Percentiles rank a stretch among this genome's conserved stretches.
Evolutionary conservation across 1,284 basidiomycete genomes (phyloP).

Genomic region (Cerrena zonata): DNA sequence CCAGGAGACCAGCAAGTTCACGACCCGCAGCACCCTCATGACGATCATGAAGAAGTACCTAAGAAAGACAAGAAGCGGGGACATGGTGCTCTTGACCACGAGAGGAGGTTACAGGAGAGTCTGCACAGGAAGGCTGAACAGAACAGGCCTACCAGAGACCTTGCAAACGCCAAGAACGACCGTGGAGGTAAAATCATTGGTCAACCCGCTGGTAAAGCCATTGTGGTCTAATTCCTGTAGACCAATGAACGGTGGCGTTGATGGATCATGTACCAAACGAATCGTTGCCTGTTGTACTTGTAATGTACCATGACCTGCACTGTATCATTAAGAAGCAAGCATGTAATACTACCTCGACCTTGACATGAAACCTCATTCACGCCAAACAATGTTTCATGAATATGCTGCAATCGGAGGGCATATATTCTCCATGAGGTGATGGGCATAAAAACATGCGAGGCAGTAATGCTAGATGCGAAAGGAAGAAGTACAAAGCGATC

Average conservation of each 20-base stretch:
- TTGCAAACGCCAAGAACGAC: conserved; percentile 31
- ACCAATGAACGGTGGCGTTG: background rate
- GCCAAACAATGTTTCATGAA: no score
- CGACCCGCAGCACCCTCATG: conserved; percentile 42
- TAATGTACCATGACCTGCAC: background rate
- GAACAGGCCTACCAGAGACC: conserved; percentile 48
- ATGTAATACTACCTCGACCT: background rate
- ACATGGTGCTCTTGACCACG: conserved; percentile 39
- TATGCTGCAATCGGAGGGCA: background rate
- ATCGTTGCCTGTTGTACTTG: background rate
- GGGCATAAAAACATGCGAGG: conserved; percentile 5
- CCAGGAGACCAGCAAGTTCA: conserved; percentile 37
- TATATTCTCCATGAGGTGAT: background rate
- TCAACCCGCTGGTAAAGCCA: conserved; percentile 49
- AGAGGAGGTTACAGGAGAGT: conserved; percentile 45
- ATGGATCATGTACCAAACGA: background rate
- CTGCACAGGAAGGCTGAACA: conserved; percentile 44
- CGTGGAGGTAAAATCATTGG: conserved; percentile 50
- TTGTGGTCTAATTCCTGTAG: background rate
- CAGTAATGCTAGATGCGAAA: conserved; percentile 3
- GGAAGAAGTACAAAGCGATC: conserved; percentile 1
- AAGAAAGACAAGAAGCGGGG: conserved; percentile 47
- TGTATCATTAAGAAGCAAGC: background rate
- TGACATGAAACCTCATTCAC: background rate
- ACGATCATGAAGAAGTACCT: conserved; percentile 38